Conservation (phyloP, 148 eudicot species). For the Linanthus parryae region DNA sequence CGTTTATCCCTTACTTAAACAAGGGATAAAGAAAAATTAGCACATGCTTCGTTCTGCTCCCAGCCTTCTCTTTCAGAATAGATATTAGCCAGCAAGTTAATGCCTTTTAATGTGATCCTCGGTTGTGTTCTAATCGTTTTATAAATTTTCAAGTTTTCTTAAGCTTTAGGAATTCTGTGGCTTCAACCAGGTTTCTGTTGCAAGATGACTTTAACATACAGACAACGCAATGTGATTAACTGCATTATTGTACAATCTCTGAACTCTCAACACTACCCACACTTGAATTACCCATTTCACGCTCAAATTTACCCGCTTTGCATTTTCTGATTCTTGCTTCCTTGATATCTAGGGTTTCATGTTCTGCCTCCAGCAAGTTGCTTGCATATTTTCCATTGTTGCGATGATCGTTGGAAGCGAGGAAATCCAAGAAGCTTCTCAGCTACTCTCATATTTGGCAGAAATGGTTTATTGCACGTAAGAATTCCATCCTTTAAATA, state of each 20-base stretch:
- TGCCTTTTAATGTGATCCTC: no score
- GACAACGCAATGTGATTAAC: conserved; percentile 89
- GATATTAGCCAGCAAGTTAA: no score
- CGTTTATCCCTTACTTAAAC: background rate
- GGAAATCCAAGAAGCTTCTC: conserved; percentile 78
- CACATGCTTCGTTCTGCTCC: background rate
- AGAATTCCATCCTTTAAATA: conserved; percentile 21
- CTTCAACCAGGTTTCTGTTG: conserved; percentile 86
- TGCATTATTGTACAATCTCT: conserved; percentile 81
- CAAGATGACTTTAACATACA: conserved; percentile 98
- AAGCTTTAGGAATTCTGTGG: conserved; percentile 91
- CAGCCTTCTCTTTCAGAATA: no score
- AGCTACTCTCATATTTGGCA: conserved; percentile 50
- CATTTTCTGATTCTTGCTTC: conserved; percentile 2
- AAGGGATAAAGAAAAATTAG: background rate
- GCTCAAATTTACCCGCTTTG: background rate
- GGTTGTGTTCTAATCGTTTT: no score
- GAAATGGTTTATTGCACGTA: conserved; percentile 94
- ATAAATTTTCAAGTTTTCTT: conserved; percentile 48
- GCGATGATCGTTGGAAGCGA: conserved; percentile 84
- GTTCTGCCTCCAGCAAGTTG: conserved; percentile 91
- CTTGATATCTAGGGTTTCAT: conserved; percentile 62
- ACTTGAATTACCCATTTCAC: background rate
- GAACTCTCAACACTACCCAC: conserved; percentile 7
- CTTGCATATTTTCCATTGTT: conserved; percentile 90